A percentile compares a stretch with the other conserved stretches of the same genome.
Conservation (phyloP, 176 grass and related monocot species). For the Eragrostis curvula region DNA sequence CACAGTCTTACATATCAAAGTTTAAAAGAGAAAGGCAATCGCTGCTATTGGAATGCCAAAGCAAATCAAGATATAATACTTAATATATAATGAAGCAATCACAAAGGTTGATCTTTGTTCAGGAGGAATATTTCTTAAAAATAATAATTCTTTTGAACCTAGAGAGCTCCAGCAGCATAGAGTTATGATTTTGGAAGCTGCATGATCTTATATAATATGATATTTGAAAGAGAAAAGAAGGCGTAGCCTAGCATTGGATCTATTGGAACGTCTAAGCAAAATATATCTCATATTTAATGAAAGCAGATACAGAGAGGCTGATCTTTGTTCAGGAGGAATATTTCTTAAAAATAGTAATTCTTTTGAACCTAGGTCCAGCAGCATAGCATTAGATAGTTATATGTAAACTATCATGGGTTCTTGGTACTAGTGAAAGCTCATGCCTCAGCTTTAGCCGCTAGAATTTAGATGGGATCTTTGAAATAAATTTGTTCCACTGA, state of each 20-base stretch:
- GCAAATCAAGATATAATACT: too few species aligned
- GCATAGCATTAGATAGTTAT: not conserved
- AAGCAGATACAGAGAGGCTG: not conserved
- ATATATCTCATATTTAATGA: constrained; percentile 12
- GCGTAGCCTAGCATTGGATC: not conserved
- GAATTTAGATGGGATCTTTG: not conserved
- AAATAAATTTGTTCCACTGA: not conserved
- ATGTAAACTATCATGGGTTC: not conserved
- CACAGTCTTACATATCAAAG: too few species aligned
- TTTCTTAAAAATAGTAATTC: constrained; percentile 2
- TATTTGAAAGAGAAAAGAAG: not conserved
- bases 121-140: not conserved
- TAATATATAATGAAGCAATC: not conserved
- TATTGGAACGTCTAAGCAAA: not conserved
- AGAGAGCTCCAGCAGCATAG: not conserved
- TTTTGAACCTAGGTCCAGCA: not conserved
- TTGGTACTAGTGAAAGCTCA: not conserved
- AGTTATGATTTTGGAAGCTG: not conserved
- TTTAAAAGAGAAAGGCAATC: too few species aligned
- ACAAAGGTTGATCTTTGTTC: not conserved
- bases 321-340: constrained; percentile 40
- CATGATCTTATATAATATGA: not conserved
- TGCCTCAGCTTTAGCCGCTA: not conserved
- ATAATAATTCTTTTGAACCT: not conserved
- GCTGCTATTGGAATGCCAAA: too few species aligned